Conservation (phyloP, 306 rosid genomes). For the Quercus wislizeni region DNA sequence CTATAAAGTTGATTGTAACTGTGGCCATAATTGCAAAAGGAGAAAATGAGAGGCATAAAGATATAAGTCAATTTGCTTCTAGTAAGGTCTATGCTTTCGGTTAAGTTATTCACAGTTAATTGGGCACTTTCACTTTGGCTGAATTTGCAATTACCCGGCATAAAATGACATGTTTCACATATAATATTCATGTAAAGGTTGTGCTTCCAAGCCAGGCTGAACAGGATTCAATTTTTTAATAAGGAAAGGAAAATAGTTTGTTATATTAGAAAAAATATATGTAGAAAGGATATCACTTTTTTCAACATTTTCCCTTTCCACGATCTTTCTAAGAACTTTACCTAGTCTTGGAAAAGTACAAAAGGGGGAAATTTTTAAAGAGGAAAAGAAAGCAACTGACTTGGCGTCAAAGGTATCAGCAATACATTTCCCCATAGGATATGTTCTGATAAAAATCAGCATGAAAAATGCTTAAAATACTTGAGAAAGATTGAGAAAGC, state of each 20-base stretch:
- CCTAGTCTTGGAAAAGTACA: neutral
- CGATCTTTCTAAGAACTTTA: neutral
- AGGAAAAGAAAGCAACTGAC: neutral
- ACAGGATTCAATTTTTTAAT: neutral
- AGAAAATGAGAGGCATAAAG: neutral
- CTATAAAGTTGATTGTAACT: conserved; percentile 6
- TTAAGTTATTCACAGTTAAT: neutral
- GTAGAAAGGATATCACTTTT: neutral
- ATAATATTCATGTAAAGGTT: neutral
- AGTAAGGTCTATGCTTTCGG: neutral
- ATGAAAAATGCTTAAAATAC: neutral
- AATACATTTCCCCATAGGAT: no score
- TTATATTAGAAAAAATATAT: neutral
- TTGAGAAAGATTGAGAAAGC: neutral
- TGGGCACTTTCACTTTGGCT: conserved; percentile 2
- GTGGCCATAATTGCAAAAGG: conserved; percentile 12
- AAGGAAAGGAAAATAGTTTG: neutral
- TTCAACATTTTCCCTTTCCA: neutral
- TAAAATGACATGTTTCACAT: neutral
- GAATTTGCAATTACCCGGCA: neutral
- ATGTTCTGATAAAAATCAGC: neutral
- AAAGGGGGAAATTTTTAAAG: no score
- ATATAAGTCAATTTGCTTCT: neutral
- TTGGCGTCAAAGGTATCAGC: neutral
- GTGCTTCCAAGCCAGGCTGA: neutral